Evolutionary conservation across 768 basidiomycete genomes (phyloP).

Genomic region (Boletus vermiculosoides): DNA sequence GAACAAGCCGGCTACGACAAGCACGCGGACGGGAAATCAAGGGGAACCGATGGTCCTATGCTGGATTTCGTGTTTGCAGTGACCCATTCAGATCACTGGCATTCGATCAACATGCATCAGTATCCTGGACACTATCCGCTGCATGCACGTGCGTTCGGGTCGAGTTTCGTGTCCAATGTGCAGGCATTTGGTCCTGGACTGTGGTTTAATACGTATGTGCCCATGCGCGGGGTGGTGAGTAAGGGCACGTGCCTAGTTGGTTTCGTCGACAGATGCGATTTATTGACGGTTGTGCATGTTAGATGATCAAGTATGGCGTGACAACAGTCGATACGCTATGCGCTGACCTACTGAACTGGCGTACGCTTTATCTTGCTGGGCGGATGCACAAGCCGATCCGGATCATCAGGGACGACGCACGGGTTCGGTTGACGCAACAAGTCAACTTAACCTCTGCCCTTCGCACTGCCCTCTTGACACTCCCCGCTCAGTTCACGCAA

Average conservation of each 20-base stretch:
- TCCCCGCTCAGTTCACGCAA: slow-evolving; percentile 82
- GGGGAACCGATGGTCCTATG: slow-evolving; percentile 60
- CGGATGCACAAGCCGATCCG: slow-evolving; percentile 97
- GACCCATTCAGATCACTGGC: slow-evolving; percentile 89
- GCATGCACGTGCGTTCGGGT: slow-evolving; percentile 82
- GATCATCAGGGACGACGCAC: slow-evolving; percentile 89
- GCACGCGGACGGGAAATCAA: slow-evolving; percentile 23
- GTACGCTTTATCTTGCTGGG: slow-evolving; percentile 88
- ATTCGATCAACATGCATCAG: slow-evolving; percentile 93
- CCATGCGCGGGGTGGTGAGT: slow-evolving; percentile 81
- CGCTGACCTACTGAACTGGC: slow-evolving; percentile 90
- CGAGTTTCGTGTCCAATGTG: slow-evolving; percentile 73
- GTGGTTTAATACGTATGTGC: slow-evolving; percentile 94
- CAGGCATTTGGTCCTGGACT: slow-evolving; percentile 81
- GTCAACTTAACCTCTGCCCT: slow-evolving; percentile 92
- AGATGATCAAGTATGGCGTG: slow-evolving; percentile 97
- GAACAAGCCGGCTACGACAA: slow-evolving; percentile 78
- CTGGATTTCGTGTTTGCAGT: slow-evolving; percentile 97
- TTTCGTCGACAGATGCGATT: no score
- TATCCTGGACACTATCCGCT: slow-evolving; percentile 89
- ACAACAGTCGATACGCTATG: slow-evolving; percentile 89
- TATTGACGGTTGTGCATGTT: slow-evolving; percentile 4
- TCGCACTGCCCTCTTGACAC: slow-evolving; percentile 83
- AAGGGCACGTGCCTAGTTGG: neutral
- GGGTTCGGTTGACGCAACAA: slow-evolving; percentile 88